Evolutionary conservation across 2,329 filamentous ascomycete species (phyloP).

Genomic region (Celoporthe dispersa): DNA sequence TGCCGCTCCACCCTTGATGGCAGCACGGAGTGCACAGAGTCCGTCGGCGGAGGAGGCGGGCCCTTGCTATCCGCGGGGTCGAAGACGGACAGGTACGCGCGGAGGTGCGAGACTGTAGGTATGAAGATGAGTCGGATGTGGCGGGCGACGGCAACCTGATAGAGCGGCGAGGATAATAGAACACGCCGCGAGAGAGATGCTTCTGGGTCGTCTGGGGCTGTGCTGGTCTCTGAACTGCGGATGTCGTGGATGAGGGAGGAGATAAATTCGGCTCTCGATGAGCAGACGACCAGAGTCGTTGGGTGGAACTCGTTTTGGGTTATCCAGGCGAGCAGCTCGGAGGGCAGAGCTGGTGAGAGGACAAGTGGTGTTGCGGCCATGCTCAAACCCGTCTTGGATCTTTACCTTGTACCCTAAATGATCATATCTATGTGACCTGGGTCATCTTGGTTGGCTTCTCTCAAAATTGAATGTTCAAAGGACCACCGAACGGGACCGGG

Average conservation of each 20-base stretch:
- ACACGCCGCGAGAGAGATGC: not conserved
- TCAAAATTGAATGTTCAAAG: not conserved
- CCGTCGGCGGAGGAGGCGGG: conserved; percentile 44
- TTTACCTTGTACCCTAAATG: not conserved
- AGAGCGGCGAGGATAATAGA: conserved; percentile 68
- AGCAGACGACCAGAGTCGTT: conserved; percentile 74
- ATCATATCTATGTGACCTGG: not conserved
- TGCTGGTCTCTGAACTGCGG: conserved; percentile 20
- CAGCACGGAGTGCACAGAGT: conserved; percentile 16
- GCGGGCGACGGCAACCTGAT: conserved; percentile 69
- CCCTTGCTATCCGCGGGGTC: conserved; percentile 43
- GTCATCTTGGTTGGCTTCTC: not conserved
- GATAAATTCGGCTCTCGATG: conserved; percentile 67
- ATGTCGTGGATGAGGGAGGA: conserved; percentile 58
- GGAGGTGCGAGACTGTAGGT: conserved; percentile 75
- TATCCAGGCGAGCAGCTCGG: conserved; percentile 68
- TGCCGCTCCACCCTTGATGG: conserved; percentile 11
- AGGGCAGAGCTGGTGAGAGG: conserved; percentile 57
- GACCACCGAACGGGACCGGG: not conserved
- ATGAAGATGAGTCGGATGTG: conserved; percentile 74
- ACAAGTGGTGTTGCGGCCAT: conserved; percentile 43
- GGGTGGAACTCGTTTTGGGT: conserved; percentile 59
- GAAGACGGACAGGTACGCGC: conserved; percentile 72
- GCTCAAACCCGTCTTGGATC: not conserved
- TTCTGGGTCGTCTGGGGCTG: not conserved